Evolutionary conservation across 371 early-diverging fungal genomes (phyloP).

Genomic region (Mucor racemosus): DNA sequence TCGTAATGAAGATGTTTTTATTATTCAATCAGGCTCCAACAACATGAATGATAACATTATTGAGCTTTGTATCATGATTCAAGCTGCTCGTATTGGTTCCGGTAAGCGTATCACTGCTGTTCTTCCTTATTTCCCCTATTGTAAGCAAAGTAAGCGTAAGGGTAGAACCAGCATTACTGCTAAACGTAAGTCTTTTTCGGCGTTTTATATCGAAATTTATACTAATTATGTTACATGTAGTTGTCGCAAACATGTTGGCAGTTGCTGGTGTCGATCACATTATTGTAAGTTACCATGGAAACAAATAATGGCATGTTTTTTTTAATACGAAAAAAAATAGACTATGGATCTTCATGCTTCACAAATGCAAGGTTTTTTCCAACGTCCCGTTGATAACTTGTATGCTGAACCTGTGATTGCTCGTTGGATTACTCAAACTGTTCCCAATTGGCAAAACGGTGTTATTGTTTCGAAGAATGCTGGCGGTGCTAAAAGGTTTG

Average conservation of each 20-base stretch:
- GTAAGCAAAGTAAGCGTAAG: conserved; percentile 96
- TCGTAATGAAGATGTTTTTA: conserved; percentile 94
- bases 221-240: conserved; percentile 36
- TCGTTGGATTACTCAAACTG: conserved; percentile 86
- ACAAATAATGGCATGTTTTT: not conserved
- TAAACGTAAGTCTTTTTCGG: conserved; percentile 65
- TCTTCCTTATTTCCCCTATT: conserved; percentile 97
- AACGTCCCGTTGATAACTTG: conserved; percentile 94
- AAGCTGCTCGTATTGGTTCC: conserved; percentile 89
- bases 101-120: conserved; percentile 90
- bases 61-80: conserved; percentile 96
- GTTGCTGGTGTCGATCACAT: conserved; percentile 97
- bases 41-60: conserved; percentile 94
- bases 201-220: not conserved
- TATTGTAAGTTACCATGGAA: conserved; percentile 59
- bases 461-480: conserved; percentile 97
- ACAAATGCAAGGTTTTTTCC: conserved; percentile 97
- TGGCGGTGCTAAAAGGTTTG: conserved; percentile 95
- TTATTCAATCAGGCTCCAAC: conserved; percentile 92
- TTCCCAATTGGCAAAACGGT: conserved; percentile 76
- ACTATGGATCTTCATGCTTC: conserved; percentile 95
- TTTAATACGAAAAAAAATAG: conserved; percentile 19
- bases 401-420: conserved; percentile 92
- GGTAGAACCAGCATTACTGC: conserved; percentile 96
- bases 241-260: conserved; percentile 94